Percentiles rank a stretch among this genome's conserved stretches.
These are phyloP conservation scores for Psidium guajava DNA, from an alignment of 345 rosid genomes.

Conservation along the genomic window DNA sequence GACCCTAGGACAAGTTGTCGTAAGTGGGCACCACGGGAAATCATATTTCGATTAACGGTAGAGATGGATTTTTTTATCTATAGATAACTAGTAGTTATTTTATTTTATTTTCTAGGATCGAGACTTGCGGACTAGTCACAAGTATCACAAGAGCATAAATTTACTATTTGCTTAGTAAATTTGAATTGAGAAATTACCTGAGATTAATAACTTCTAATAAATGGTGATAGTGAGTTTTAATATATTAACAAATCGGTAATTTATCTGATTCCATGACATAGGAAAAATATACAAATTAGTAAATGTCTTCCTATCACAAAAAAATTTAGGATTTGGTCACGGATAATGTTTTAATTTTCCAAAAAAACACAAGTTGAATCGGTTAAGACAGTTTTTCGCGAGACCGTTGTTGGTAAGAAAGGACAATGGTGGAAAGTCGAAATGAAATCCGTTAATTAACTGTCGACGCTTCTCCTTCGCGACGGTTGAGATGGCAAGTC, in stretches of 20 bases:
- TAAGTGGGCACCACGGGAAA: fast-evolving
- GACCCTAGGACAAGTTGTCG: neutral
- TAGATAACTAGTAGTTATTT: no score
- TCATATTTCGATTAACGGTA: neutral
- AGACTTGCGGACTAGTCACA: neutral
- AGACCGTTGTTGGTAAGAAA: neutral
- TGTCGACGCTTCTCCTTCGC: neutral
- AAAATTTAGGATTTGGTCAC: neutral
- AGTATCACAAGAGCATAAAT: neutral
- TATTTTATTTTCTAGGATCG: neutral
- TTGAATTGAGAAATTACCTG: neutral
- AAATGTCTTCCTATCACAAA: no score
- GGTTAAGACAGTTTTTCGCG: neutral
- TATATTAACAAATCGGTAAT: neutral
- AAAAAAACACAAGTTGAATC: neutral
- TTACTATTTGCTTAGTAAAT: neutral
- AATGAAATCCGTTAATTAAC: neutral
- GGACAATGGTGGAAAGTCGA: neutral
- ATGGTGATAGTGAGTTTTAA: neutral
- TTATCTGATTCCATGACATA: neutral
- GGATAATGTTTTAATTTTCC: neutral
- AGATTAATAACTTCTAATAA: neutral
- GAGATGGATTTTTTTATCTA: neutral
- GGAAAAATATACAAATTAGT: no score
- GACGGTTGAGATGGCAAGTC: neutral